Evolutionary conservation across 306 rosid genomes (phyloP).

Genomic region (Pterocarpus santalinus): DNA sequence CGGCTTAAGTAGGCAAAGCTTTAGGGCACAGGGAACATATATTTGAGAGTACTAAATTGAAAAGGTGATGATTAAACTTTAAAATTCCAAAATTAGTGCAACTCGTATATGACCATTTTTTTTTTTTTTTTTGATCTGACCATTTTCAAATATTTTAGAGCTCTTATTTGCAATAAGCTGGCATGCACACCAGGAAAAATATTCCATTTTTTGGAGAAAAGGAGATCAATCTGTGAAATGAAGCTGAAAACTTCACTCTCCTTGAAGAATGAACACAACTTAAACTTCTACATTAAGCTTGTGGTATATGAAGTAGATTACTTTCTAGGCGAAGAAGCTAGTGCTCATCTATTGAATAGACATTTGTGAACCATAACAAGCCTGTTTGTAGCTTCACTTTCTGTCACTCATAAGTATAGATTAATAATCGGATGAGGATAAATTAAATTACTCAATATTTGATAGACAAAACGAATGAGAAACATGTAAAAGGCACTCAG

Average conservation of each 20-base stretch:
- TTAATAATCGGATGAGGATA: too few species aligned
- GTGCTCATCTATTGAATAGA: slow-evolving; percentile 66
- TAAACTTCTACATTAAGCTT: slow-evolving; percentile 30
- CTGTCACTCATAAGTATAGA: too few species aligned
- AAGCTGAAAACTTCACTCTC: slow-evolving; percentile 3
- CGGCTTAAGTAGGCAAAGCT: slow-evolving; percentile 36
- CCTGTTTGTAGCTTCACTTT: neutral
- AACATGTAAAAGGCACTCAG: too few species aligned
- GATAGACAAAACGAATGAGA: too few species aligned
- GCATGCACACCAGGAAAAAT: slow-evolving; percentile 54
- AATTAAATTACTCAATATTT: too few species aligned
- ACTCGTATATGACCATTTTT: slow-evolving; percentile 37
- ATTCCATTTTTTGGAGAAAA: slow-evolving; percentile 34
- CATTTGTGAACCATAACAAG: slow-evolving; percentile 67
- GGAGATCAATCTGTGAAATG: slow-evolving; percentile 5
- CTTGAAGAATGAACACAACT: slow-evolving; percentile 29
- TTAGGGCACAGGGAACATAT: slow-evolving; percentile 26
- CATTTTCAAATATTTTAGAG: slow-evolving; percentile 18
- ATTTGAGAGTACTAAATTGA: slow-evolving; percentile 32
- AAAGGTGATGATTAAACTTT: slow-evolving; percentile 1
- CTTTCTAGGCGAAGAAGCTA: slow-evolving; percentile 56
- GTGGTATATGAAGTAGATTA: slow-evolving; percentile 2
- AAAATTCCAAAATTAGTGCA: slow-evolving; percentile 41
- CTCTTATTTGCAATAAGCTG: slow-evolving; percentile 56
- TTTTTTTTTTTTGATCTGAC: too few species aligned